Conservation (phyloP, 805 yeast species). For the Debaryomyces hansenii region DNA sequence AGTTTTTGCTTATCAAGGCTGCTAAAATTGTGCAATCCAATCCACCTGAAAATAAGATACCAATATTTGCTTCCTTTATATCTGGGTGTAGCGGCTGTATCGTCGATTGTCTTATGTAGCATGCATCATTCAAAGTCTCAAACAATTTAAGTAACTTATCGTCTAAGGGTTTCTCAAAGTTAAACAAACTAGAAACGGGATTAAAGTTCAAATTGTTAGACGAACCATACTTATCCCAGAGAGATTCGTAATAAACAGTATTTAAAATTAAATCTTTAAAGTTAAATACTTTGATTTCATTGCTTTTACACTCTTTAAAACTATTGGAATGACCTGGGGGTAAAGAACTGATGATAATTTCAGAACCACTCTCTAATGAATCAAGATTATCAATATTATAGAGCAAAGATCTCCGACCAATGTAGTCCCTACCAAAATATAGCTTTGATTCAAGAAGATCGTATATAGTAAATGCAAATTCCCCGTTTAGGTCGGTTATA, state of each 20-base stretch:
- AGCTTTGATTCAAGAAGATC: constrained; percentile 43
- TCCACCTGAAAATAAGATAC: constrained; percentile 90
- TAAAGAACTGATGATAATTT: constrained; percentile 42
- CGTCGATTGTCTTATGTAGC: constrained; percentile 52
- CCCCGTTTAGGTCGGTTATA: constrained; percentile 63
- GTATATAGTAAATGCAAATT: constrained; percentile 67
- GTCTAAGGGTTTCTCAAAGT: not conserved
- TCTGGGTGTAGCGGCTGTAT: constrained; percentile 56
- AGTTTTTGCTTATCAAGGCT: constrained; percentile 38
- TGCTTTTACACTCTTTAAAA: constrained; percentile 54
- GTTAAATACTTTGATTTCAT: constrained; percentile 48
- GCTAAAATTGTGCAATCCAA: constrained; percentile 88
- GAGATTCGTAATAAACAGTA: not conserved
- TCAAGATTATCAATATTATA: constrained; percentile 30
- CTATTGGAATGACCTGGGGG: constrained; percentile 12
- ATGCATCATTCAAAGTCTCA: constrained; percentile 34
- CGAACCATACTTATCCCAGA: not conserved
- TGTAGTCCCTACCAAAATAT: constrained; percentile 79
- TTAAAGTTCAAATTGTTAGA: not conserved
- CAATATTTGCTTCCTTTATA: constrained; percentile 35
- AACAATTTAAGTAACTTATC: constrained; percentile 6
- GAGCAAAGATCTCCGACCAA: constrained; percentile 80
- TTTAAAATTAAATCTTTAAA: constrained; percentile 7
- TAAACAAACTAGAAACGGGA: not conserved
- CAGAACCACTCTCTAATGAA: constrained; percentile 15